These are phyloP conservation scores for Hevea brasiliensis DNA, from an alignment of 345 rosid genomes.

Conservation along the genomic window DNA sequence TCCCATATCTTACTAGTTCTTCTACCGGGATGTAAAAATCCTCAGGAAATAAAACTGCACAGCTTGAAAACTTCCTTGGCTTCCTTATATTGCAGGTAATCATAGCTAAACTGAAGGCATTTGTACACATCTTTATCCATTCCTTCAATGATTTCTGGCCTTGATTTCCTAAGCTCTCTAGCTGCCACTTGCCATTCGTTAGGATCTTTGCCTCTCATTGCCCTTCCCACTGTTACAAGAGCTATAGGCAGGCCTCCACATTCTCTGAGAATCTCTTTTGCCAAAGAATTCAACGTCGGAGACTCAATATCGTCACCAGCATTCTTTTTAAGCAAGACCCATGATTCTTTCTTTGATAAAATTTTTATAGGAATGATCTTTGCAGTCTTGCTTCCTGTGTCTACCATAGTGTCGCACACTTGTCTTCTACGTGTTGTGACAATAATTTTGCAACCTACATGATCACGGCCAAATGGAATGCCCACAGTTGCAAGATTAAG, in stretches of 20 bases:
- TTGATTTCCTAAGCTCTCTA: not conserved
- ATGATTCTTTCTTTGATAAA: constrained; percentile 12
- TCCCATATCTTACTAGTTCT: not conserved
- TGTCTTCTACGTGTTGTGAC: constrained; percentile 23
- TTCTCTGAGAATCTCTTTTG: not conserved
- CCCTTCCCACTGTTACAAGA: constrained; percentile 7
- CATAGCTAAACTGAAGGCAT: not conserved
- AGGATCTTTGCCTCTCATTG: not conserved
- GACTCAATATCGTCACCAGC: not conserved
- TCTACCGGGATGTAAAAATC: constrained; percentile 11
- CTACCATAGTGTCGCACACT: constrained; percentile 12
- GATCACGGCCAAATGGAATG: constrained; percentile 17
- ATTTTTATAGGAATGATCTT: too few species aligned
- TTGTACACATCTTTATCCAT: not conserved
- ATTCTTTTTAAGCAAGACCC: not conserved
- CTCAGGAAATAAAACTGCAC: constrained; percentile 18
- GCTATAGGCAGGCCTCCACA: constrained; percentile 25
- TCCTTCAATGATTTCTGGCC: not conserved
- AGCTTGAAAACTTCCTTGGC: not conserved
- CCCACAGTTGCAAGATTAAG: constrained; percentile 28
- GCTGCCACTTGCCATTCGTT: not conserved
- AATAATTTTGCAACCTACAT: constrained; percentile 28
- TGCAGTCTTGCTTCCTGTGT: too few species aligned
- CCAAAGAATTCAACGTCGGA: not conserved
- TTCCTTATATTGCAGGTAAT: not conserved